Conservation (phyloP, 1,284 basidiomycete species). For the Uromyces viciae-fabae region DNA sequence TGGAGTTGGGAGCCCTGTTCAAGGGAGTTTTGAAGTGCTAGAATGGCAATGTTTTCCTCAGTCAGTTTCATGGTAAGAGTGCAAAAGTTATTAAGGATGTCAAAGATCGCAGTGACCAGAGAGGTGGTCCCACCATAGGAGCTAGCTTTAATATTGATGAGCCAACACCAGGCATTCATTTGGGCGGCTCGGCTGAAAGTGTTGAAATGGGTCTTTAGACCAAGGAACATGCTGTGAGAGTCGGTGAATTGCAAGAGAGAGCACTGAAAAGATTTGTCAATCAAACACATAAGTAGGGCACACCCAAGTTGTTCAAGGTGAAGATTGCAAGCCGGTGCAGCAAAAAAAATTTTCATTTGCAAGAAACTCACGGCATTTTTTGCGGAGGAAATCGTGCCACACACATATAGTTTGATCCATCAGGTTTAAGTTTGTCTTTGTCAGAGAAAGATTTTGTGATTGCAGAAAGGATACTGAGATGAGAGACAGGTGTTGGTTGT, state of each 20-base stretch:
- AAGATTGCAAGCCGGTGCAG: not conserved
- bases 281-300: not conserved
- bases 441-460: too few relatives aligned
- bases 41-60: not conserved
- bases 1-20: not conserved
- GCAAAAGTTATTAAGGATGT: not conserved
- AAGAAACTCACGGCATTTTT: too few relatives aligned
- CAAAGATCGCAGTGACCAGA: not conserved
- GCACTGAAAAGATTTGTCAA: not conserved
- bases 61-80: not conserved
- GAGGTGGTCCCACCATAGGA: not conserved
- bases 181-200: not conserved
- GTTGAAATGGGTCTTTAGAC: not conserved
- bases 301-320: not conserved
- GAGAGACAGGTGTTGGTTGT: too few relatives aligned
- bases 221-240: not conserved
- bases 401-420: not conserved
- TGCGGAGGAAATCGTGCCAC: not conserved
- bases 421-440: not conserved
- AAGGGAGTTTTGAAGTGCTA: not conserved
- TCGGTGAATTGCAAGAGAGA: not conserved
- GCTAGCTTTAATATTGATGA: not conserved
- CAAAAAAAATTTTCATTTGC: too few relatives aligned
- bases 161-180: not conserved
- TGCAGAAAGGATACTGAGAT: too few relatives aligned